These are phyloP conservation scores for Carex myosuroides DNA, from an alignment of 176 grass and related monocot species.

Conservation along the genomic window DNA sequence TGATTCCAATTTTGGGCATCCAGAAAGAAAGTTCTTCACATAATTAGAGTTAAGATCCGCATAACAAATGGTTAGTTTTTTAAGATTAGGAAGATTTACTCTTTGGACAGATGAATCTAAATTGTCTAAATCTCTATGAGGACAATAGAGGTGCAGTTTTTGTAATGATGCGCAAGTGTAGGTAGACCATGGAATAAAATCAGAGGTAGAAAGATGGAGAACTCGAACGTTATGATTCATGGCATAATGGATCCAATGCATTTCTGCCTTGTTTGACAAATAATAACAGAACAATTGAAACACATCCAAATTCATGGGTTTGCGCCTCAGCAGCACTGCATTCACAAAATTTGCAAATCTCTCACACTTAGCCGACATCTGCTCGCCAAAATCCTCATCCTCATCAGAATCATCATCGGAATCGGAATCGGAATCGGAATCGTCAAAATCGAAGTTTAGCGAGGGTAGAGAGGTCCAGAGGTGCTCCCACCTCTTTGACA, in stretches of 20 bases:
- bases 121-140: no score
- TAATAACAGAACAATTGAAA: background rate
- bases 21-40: background rate
- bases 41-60: background rate
- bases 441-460: background rate
- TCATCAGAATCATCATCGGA: no score
- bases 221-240: background rate
- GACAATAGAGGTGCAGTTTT: background rate
- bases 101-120: no score
- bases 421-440: no score
- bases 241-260: background rate
- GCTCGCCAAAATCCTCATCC: no score
- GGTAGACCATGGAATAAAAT: background rate
- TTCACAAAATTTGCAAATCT: background rate
- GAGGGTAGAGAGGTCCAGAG: background rate
- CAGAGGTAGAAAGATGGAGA: background rate
- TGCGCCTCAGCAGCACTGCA: background rate
- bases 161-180: background rate
- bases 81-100: background rate
- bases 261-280: background rate
- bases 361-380: background rate
- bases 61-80: background rate
- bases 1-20: background rate
- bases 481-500: conserved; percentile 2
- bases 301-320: background rate